A percentile compares a stretch with the other conserved stretches of the same genome.
These are phyloP conservation scores for Leccinum sublutescens DNA, from an alignment of 768 basidiomycete genomes.

Conservation along the genomic window DNA sequence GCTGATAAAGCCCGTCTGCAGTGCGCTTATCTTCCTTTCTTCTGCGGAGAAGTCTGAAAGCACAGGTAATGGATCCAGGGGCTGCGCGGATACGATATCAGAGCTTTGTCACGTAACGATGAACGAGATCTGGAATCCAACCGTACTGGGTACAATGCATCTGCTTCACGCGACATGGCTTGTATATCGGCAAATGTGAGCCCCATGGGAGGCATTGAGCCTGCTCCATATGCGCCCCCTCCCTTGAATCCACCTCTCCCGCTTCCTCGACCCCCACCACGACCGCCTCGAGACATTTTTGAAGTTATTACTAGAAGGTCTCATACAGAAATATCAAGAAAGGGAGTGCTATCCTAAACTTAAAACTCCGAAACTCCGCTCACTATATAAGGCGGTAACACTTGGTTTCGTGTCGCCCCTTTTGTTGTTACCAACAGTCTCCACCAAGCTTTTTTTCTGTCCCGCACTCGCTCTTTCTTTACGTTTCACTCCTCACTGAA, in stretches of 20 bases:
- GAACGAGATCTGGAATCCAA: slow-evolving; percentile 17
- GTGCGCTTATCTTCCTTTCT: slow-evolving; percentile 62
- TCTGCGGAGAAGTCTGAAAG: slow-evolving; percentile 63
- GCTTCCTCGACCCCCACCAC: slow-evolving; percentile 48
- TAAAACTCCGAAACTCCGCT: slow-evolving; percentile 29
- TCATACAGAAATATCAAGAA: not conserved
- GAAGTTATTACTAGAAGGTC: not conserved
- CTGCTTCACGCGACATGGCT: slow-evolving; percentile 70
- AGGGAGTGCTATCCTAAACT: not conserved
- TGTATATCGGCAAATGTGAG: slow-evolving; percentile 79
- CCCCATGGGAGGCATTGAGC: slow-evolving; percentile 66
- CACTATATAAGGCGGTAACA: slow-evolving; percentile 17
- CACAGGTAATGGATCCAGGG: slow-evolving; percentile 61
- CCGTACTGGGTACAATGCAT: slow-evolving; percentile 80
- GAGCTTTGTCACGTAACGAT: slow-evolving; percentile 17
- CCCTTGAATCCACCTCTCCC: slow-evolving; percentile 64
- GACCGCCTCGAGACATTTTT: slow-evolving; percentile 53
- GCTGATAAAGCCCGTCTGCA: slow-evolving; percentile 64
- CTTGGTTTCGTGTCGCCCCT: slow-evolving; percentile 28
- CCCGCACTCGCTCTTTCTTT: not conserved
- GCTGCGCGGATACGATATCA: slow-evolving; percentile 40
- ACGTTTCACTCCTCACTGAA: slow-evolving; percentile 5
- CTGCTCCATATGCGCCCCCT: slow-evolving; percentile 35
- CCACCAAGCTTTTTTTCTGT: not conserved
- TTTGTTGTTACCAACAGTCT: slow-evolving; percentile 24